Conservation (phyloP, 2,329 filamentous ascomycete genomes). For the Sclerotinia minor region DNA sequence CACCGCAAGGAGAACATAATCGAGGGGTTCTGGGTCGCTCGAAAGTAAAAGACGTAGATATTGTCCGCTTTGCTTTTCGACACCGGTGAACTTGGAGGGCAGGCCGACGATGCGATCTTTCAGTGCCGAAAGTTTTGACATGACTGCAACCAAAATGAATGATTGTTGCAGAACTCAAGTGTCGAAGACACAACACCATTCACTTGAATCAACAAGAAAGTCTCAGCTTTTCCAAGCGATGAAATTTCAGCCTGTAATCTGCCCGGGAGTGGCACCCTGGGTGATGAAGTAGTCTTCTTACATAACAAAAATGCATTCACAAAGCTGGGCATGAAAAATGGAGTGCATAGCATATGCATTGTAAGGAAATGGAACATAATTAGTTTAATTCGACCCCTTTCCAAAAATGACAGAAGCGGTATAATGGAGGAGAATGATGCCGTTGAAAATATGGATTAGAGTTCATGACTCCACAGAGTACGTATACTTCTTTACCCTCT, state of each 20-base stretch:
- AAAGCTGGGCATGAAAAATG: constrained; percentile 4
- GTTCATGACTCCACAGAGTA: constrained; percentile 1
- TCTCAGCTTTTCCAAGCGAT: not conserved
- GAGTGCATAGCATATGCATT: not conserved
- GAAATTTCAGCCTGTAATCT: not conserved
- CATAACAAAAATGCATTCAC: constrained; percentile 6
- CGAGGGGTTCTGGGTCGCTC: constrained; percentile 1
- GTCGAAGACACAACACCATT: constrained; percentile 1
- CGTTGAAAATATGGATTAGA: not conserved
- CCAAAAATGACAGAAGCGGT: not conserved
- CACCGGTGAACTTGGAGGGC: constrained; percentile 7
- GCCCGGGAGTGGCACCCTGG: not conserved
- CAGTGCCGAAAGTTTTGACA: constrained; percentile 16
- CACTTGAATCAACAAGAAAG: constrained; percentile 5
- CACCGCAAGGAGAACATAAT: constrained; percentile 12
- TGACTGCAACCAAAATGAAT: constrained; percentile 8
- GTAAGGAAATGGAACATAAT: not conserved
- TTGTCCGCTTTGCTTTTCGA: constrained; percentile 16
- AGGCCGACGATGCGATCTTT: constrained; percentile 8
- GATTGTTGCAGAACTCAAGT: constrained; percentile 8
- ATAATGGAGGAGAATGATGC: not conserved
- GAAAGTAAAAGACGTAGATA: constrained; percentile 14
- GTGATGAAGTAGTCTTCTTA: constrained; percentile 1
- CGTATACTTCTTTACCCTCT: not conserved
- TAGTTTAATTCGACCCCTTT: not conserved